Percentiles rank a stretch among this genome's conserved stretches.
Conservation (phyloP, 148 eudicot genomes). For the Polygonum maritimum region DNA sequence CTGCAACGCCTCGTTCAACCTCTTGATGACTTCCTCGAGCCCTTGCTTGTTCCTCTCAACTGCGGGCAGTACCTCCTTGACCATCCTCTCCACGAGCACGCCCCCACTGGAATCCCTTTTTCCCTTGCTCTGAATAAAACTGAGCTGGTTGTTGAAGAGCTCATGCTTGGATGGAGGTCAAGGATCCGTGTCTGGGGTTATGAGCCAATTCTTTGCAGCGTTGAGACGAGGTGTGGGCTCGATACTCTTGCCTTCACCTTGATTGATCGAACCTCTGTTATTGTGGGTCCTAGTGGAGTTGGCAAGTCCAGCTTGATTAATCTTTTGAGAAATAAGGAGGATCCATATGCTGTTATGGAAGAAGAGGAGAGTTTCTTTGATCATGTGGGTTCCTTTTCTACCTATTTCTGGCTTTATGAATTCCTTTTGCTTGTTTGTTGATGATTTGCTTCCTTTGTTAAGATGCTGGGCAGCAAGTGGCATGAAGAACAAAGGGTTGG, state of each 20-base stretch:
- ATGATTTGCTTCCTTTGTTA: not conserved
- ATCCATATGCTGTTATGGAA: conserved; percentile 23
- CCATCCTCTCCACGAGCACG: conserved; percentile 87
- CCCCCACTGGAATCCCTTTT: conserved; percentile 74
- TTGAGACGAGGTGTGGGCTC: conserved; percentile 54
- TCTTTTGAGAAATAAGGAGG: conserved; percentile 52
- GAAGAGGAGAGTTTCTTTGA: conserved; percentile 50
- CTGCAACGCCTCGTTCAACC: conserved; percentile 70
- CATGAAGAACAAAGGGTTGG: conserved; percentile 84
- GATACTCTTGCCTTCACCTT: conserved; percentile 67
- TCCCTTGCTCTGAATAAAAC: conserved; percentile 74
- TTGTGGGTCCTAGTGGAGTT: conserved; percentile 98
- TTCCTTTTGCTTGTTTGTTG: not conserved
- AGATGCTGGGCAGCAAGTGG: conserved; percentile 83
- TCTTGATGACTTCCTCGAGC: conserved; percentile 66
- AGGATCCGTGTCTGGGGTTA: conserved; percentile 84
- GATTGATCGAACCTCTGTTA: conserved; percentile 75
- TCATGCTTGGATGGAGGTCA: conserved; percentile 52
- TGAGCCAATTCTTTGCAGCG: conserved; percentile 79
- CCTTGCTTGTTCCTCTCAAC: conserved; percentile 84
- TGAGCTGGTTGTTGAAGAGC: conserved; percentile 68
- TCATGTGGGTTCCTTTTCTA: conserved; percentile 36
- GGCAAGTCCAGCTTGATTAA: conserved; percentile 94
- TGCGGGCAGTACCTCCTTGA: conserved; percentile 86
- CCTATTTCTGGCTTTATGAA: conserved; percentile 3